Evolutionary conservation across 768 basidiomycete genomes (phyloP), one percentile per base, ranked within the genome.

Genomic region (Polyporus arcularius): DNA sequence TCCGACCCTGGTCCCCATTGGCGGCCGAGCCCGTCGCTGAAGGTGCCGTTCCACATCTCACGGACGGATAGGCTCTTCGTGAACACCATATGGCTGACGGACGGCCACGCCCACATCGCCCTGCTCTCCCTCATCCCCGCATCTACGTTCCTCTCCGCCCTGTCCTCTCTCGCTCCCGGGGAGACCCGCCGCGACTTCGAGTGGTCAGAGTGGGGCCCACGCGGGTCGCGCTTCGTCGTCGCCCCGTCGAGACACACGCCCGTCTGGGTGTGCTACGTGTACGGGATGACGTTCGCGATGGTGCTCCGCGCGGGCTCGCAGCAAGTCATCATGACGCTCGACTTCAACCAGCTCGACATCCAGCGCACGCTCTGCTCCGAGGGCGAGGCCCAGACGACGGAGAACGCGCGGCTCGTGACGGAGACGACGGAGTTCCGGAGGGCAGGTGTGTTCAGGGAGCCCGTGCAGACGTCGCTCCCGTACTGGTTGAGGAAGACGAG

Each of bases 191-290:
- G 60, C 38, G 59, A 69, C n/a, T 65, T 80, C 60, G 59, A 68
- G 38, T 87, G 85, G 85, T 63, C 74, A 2, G 73, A 74, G 28
- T 87, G 85, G 85, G 85, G 83, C 14, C 79, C 80, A 7, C 53
- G 41, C 10, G 78, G 76, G 4, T 80, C 81, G 9, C 80, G 84
- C 30, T 68, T 85, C 64, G 65, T 82, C 39, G 58, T 58, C 32
- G 70, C 71, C 7, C 68, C 72, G 16, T 10, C 55, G 21, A 43
- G 57, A 62, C 59, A 70, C 71, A 40, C 76, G 71, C 63, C 68
- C 28, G 69, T 76, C n/a, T 87, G 85, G 85, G 82, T 84, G 8
- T 87, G 85, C 72, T 84, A 83, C 64, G 79, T 85, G 18, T 78
- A 77, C 64, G 85, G 84, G 21, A 75, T 75, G 30, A 78, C 75